Percentiles rank a stretch among this genome's conserved stretches.
Evolutionary conservation across 2,329 filamentous ascomycete genomes (phyloP).

Genomic region (Xylaria sp.): DNA sequence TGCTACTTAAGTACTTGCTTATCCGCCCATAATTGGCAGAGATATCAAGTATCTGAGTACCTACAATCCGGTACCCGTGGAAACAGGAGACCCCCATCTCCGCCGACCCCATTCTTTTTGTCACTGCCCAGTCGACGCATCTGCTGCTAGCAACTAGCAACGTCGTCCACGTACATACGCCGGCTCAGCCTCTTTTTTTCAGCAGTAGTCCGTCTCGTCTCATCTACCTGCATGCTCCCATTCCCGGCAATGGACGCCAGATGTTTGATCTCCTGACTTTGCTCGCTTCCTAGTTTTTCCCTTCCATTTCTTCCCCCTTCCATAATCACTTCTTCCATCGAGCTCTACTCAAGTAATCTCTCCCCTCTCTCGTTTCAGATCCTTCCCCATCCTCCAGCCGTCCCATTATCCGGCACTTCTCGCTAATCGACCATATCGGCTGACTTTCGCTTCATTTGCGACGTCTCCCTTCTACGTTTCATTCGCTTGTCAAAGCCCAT

Average conservation of each 20-base stretch:
- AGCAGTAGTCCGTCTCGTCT: not conserved
- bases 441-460: not conserved
- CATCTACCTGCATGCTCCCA: not conserved
- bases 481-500: not conserved
- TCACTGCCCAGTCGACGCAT: not conserved
- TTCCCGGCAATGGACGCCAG: no score
- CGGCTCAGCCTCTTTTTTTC: constrained; percentile 10
- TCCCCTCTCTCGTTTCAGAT: constrained; percentile 1
- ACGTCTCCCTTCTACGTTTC: not conserved
- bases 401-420: not conserved
- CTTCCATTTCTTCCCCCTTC: not conserved
- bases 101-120: not conserved
- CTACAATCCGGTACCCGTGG: not conserved
- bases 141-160: not conserved
- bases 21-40: no score
- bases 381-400: not conserved
- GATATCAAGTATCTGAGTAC: no score
- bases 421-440: not conserved
- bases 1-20: no score
- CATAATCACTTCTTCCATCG: not conserved
- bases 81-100: not conserved
- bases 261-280: not conserved
- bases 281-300: not conserved
- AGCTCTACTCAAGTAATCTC: not conserved
- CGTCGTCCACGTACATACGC: constrained; percentile 2